Evolutionary conservation across 2,329 filamentous ascomycete genomes (phyloP).

Genomic region (Pestalotiopsis sp.): DNA sequence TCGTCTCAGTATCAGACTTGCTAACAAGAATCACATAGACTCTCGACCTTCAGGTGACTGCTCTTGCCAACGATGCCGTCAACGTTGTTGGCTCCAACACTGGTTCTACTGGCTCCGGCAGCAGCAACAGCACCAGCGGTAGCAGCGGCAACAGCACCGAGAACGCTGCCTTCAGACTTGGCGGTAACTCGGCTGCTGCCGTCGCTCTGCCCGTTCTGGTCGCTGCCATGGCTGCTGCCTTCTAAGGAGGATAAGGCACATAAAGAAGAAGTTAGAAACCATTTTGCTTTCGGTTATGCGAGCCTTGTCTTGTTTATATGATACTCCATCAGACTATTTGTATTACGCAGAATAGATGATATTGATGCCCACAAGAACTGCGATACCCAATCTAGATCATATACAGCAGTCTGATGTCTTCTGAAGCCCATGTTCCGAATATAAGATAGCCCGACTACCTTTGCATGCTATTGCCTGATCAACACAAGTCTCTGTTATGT

Average conservation of each 20-base stretch:
- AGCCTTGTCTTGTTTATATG: slow-evolving; percentile 13
- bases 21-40: neutral
- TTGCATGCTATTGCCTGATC: no score
- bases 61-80: slow-evolving; percentile 22
- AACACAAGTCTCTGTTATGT: no score
- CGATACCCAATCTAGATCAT: neutral
- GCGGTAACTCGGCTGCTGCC: slow-evolving; percentile 2
- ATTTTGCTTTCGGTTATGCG: slow-evolving; percentile 5
- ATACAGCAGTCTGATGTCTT: neutral
- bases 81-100: slow-evolving; percentile 25
- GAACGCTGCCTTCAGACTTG: slow-evolving; percentile 7
- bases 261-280: neutral
- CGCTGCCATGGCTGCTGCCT: slow-evolving; percentile 1
- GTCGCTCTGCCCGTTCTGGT: slow-evolving; percentile 2
- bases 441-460: no score
- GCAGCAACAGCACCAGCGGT: slow-evolving; percentile 1
- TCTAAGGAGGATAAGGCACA: neutral
- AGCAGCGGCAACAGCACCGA: slow-evolving; percentile 1
- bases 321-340: slow-evolving; percentile 11
- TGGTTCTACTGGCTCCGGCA: slow-evolving; percentile 5
- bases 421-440: neutral
- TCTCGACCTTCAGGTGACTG: slow-evolving; percentile 43
- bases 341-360: slow-evolving; percentile 11
- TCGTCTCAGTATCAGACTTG: neutral
- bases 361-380: neutral